Evolutionary conservation across 208 protist genomes (phyloP).

Genomic region (Trypanosoma cruzi): DNA sequence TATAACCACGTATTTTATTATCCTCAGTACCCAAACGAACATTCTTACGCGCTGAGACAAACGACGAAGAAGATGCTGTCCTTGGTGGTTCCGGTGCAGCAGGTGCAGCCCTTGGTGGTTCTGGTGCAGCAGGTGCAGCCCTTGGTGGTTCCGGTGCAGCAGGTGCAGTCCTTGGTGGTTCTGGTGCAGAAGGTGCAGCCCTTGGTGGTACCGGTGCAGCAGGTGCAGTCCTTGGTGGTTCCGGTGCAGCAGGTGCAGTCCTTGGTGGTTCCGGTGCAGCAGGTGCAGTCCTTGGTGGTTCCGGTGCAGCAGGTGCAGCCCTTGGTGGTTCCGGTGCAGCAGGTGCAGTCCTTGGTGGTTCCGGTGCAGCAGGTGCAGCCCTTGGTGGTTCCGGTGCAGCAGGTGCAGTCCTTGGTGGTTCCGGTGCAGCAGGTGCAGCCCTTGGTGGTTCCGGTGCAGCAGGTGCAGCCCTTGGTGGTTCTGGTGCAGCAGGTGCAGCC

Average conservation of each 20-base stretch:
- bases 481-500: too few species aligned
- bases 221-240: constrained; percentile 15
- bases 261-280: constrained; percentile 26
- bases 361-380: too few species aligned
- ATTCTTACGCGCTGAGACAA: neutral
- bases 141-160: constrained; percentile 16
- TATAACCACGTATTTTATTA: neutral
- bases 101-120: constrained; percentile 10
- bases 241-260: too few species aligned
- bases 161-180: constrained; percentile 26
- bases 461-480: constrained; percentile 16
- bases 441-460: constrained; percentile 26
- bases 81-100: constrained; percentile 24
- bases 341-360: constrained; percentile 15
- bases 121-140: constrained; percentile 16
- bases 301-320: too few species aligned
- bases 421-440: too few species aligned
- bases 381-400: constrained; percentile 26
- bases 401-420: constrained; percentile 15
- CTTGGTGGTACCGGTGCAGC: constrained; percentile 27
- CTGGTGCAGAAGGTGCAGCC: constrained; percentile 27
- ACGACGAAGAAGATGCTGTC: constrained; percentile 24
- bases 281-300: constrained; percentile 15
- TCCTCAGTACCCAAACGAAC: neutral
- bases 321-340: constrained; percentile 26